Conservation (phyloP, 139 green algal species). For the Diplosphaera chodatii region DNA sequence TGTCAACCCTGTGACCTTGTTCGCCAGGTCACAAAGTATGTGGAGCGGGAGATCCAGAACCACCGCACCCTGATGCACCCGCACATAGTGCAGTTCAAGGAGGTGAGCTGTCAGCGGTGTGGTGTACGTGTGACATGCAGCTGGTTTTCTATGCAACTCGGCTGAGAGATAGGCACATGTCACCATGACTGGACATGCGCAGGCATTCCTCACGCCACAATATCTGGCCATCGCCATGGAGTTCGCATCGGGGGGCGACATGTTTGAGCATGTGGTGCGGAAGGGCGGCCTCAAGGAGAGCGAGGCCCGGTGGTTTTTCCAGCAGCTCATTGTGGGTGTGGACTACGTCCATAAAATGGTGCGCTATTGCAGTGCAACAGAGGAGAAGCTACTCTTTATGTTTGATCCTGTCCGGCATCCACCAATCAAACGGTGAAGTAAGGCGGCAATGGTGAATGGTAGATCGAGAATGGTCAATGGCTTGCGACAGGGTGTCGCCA, state of each 20-base stretch:
- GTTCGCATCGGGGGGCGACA: slow-evolving; percentile 84
- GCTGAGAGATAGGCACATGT: too few species aligned
- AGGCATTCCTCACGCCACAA: slow-evolving; percentile 78
- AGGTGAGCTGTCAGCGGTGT: slow-evolving; percentile 62
- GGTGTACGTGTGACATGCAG: too few species aligned
- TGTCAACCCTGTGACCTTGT: too few species aligned
- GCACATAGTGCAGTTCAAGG: slow-evolving; percentile 93
- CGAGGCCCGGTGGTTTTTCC: slow-evolving; percentile 97
- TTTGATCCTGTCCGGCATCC: too few species aligned
- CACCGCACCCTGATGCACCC: slow-evolving; percentile 90
- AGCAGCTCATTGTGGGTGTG: slow-evolving; percentile 94
- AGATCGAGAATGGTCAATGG: too few species aligned
- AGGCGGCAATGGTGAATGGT: too few species aligned
- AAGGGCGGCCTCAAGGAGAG: slow-evolving; percentile 85
- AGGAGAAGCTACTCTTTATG: too few species aligned
- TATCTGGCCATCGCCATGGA: slow-evolving; percentile 95
- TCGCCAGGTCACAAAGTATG: slow-evolving; percentile 95
- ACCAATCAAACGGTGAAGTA: too few species aligned
- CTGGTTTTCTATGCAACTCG: too few species aligned
- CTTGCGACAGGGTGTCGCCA: slow-evolving; percentile 76
- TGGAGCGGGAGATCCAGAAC: slow-evolving; percentile 96
- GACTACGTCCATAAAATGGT: slow-evolving; percentile 91
- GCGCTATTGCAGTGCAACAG: background rate
- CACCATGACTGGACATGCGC: too few species aligned
- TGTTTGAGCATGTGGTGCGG: slow-evolving; percentile 91